phyloP scores from a whole-genome alignment of 169 alveolate genomes.

The Eimeria maxima region DNA sequence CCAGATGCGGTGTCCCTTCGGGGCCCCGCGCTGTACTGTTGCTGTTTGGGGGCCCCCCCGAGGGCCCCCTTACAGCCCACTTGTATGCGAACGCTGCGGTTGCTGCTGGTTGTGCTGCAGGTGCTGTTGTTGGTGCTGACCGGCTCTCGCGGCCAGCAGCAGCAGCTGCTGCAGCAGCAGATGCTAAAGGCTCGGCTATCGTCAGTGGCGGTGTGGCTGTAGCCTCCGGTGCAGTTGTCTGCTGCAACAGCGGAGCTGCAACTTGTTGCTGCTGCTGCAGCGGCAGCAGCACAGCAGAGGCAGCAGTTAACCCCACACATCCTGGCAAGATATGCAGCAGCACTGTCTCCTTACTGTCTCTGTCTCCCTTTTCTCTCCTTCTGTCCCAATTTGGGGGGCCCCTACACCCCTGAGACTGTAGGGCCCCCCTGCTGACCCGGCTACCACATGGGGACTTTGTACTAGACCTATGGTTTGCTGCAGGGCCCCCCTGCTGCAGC shows the following conservation, averaged over 20 bases:
- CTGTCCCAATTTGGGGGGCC: background rate
- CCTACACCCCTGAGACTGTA: background rate
- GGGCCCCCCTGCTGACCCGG: background rate
- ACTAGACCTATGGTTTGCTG: too few relatives aligned
- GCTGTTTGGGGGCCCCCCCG: background rate
- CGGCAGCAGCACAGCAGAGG: conserved; percentile 26
- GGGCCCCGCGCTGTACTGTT: background rate
- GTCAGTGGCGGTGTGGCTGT: background rate
- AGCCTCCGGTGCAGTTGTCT: background rate
- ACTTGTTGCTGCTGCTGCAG: conserved; percentile 1
- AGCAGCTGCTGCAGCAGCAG: background rate
- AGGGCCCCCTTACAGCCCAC: background rate
- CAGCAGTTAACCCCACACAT: background rate
- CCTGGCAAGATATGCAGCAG: background rate
- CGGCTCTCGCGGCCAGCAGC: background rate
- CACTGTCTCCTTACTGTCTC: background rate
- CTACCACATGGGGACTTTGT: too few relatives aligned
- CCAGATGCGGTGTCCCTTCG: background rate
- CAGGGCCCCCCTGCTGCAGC: conserved; percentile 1
- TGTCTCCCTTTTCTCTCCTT: background rate
- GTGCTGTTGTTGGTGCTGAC: background rate
- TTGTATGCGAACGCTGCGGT: background rate
- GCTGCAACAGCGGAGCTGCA: background rate
- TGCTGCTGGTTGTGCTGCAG: background rate
- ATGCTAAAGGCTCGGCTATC: background rate